Base-by-base conservation (phyloP, 805 yeast genomes). In the Maudiozyma pseudohumilis region DNA sequence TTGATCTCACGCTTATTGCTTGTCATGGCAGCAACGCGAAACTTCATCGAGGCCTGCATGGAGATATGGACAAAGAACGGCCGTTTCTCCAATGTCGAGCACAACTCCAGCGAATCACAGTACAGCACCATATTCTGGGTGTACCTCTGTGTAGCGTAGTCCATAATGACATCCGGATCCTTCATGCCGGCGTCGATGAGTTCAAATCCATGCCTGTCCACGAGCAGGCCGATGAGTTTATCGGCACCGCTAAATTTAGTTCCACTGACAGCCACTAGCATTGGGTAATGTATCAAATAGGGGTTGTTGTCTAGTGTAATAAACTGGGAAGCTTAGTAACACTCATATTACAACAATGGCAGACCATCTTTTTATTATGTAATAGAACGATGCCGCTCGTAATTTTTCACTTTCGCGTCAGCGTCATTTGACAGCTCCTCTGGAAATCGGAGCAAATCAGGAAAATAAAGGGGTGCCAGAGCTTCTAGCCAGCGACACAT, bases 11-110 rank as follows among this genome's bases (percentile, higher is more conserved):
- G n/a, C 23, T 45, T 30, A n/a, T n/a, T n/a, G n/a, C n/a, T n/a
- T n/a, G n/a, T n/a, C 31, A 28, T 28, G 9, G 19, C 16, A 3
- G 31, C 19, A n/a, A 50, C 17, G 34, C 94, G 66, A 25, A 72
- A 45, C 10, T 52, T 52, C 11, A 75, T 48, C 1, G 95, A 83
- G 0, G 95, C 85, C 49, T 84, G 94, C 2, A 85, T 65, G 5
- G 84, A 70, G 3, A 88, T 48, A 54, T 86, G 95, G 18, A 86
- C 68, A 53, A 87, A 86, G 54, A 84, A 88, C 0, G 96, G 96
- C 39, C 95, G 63, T 43, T 78, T 75, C 24, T 70, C 64, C 5
- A 82, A 57, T 18, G 57, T 60, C 2, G 65, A 63, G 19, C 81
- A 63, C 35, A 69, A 54, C 4, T 56, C 59, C 11, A 68, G 44